phyloP scores from a whole-genome alignment of 495 filamentous ascomycete species.

The Cenococcum geophilum region DNA sequence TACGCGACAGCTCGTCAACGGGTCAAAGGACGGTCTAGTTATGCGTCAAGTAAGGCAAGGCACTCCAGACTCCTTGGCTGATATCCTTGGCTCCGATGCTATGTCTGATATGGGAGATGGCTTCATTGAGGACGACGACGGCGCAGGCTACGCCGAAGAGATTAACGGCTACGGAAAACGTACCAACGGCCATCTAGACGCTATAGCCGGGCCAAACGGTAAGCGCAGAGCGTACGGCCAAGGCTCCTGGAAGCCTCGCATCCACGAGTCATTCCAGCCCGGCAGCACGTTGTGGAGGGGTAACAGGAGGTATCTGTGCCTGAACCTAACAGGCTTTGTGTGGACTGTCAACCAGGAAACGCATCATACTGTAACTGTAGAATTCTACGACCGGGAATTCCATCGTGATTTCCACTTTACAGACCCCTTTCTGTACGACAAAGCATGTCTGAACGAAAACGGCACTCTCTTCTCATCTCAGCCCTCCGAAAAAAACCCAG shows the following conservation, averaged over 20 bases:
- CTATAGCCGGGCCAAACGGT: slow-evolving; percentile 41
- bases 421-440: slow-evolving; percentile 90
- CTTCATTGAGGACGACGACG: slow-evolving; percentile 92
- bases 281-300: slow-evolving; percentile 94
- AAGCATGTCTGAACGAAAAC: slow-evolving; percentile 83
- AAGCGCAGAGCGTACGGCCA: slow-evolving; percentile 57
- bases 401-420: slow-evolving; percentile 97
- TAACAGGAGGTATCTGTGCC: slow-evolving; percentile 83
- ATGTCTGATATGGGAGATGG: slow-evolving; percentile 47
- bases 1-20: slow-evolving; percentile 50
- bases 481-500: slow-evolving; percentile 51
- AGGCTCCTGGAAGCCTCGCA: slow-evolving; percentile 54
- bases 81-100: slow-evolving; percentile 48
- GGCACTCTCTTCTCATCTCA: slow-evolving; percentile 83
- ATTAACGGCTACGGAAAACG: slow-evolving; percentile 59
- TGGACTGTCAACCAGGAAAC: slow-evolving; percentile 95
- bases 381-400: slow-evolving; percentile 90
- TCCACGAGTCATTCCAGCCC: slow-evolving; percentile 81
- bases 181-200: slow-evolving; percentile 48
- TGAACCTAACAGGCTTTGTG: slow-evolving; percentile 87
- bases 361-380: slow-evolving; percentile 91
- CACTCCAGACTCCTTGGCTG: slow-evolving; percentile 55
- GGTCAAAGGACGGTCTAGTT: slow-evolving; percentile 44
- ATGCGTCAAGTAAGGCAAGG: slow-evolving; percentile 36
- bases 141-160: slow-evolving; percentile 73